A percentile compares a stretch with the other conserved stretches of the same genome.
phyloP scores from a whole-genome alignment of 495 filamentous ascomycete species.

The Peziza echinospora region DNA sequence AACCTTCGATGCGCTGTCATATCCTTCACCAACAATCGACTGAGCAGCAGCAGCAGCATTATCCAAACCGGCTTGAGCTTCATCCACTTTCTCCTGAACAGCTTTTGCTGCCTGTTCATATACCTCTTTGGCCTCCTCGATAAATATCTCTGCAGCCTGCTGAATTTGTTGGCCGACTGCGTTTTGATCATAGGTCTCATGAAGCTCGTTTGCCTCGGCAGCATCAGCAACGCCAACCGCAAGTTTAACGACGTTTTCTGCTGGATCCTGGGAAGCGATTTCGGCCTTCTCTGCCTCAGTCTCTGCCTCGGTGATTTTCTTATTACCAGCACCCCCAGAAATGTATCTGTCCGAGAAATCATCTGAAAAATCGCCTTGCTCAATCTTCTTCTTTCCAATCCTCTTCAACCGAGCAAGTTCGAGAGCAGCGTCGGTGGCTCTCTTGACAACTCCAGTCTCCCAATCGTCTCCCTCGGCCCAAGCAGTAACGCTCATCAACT shows the following conservation, averaged over 20 bases:
- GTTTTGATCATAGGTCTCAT: too few relatives aligned
- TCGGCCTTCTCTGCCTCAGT: neutral
- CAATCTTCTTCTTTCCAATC: slow-evolving; percentile 67
- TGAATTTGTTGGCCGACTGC: too few relatives aligned
- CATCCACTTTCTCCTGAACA: neutral
- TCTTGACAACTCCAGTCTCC: slow-evolving; percentile 53
- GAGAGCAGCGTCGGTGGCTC: slow-evolving; percentile 59
- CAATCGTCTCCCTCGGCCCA: slow-evolving; percentile 37
- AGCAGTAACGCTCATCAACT: slow-evolving; percentile 44
- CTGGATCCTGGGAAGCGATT: neutral
- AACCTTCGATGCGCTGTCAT: slow-evolving; percentile 35
- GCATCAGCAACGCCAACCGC: slow-evolving; percentile 13
- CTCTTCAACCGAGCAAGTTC: slow-evolving; percentile 70
- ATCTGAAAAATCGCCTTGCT: slow-evolving; percentile 48
- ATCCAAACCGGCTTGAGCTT: slow-evolving; percentile 24
- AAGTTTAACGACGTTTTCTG: slow-evolving; percentile 7
- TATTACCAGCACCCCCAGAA: slow-evolving; percentile 5
- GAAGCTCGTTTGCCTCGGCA: slow-evolving; percentile 11
- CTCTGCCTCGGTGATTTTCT: slow-evolving; percentile 2
- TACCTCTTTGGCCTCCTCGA: too few relatives aligned
- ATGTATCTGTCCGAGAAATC: slow-evolving; percentile 40
- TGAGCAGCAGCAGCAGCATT: slow-evolving; percentile 29
- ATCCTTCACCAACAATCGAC: slow-evolving; percentile 34
- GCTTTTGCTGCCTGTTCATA: slow-evolving; percentile 20
- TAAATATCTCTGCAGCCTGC: too few relatives aligned